Evolutionary conservation across 2,329 filamentous ascomycete species (phyloP).

Genomic region (Cryphonectria radicalis): DNA sequence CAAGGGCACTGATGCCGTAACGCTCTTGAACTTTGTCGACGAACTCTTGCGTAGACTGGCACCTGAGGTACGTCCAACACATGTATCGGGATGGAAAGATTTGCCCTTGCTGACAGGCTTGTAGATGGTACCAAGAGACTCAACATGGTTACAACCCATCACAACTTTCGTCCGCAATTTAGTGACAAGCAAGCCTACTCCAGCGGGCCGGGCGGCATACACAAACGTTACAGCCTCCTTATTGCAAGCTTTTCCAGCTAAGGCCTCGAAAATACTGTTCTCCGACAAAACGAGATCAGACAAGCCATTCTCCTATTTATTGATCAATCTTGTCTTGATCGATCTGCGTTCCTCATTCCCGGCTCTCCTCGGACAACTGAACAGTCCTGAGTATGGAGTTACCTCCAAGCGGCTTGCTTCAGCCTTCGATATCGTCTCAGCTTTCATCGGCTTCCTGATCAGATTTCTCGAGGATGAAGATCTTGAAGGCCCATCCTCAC

Average conservation of each 20-base stretch:
- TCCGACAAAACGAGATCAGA: conserved; percentile 43
- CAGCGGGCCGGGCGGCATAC: conserved; percentile 60
- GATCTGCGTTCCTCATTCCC: conserved; percentile 68
- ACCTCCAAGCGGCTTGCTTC: conserved; percentile 60
- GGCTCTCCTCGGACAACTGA: conserved; percentile 61
- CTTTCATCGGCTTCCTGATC: conserved; percentile 63
- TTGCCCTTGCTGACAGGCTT: conserved; percentile 10
- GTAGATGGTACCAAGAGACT: conserved; percentile 53
- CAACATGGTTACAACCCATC: conserved; percentile 57
- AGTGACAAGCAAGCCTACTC: conserved; percentile 58
- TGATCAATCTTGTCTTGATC: conserved; percentile 67
- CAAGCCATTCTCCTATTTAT: conserved; percentile 64
- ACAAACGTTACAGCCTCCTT: conserved; percentile 62
- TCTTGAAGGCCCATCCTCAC: conserved; percentile 31
- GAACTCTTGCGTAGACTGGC: conserved; percentile 55
- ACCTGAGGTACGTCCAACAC: conserved; percentile 45
- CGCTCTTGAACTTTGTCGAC: conserved; percentile 61
- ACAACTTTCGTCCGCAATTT: conserved; percentile 56
- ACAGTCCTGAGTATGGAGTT: conserved; percentile 55
- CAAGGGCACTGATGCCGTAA: conserved; percentile 63
- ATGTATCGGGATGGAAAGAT: neutral
- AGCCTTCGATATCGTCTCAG: conserved; percentile 65
- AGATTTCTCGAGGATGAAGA: conserved; percentile 56
- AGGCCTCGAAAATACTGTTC: conserved; percentile 57
- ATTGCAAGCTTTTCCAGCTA: conserved; percentile 57